Evolutionary conservation across 2,329 filamentous ascomycete genomes (phyloP), one percentile per base, ranked within the genome.

Genomic region (Phaeosphaeriaceae sp.): DNA sequence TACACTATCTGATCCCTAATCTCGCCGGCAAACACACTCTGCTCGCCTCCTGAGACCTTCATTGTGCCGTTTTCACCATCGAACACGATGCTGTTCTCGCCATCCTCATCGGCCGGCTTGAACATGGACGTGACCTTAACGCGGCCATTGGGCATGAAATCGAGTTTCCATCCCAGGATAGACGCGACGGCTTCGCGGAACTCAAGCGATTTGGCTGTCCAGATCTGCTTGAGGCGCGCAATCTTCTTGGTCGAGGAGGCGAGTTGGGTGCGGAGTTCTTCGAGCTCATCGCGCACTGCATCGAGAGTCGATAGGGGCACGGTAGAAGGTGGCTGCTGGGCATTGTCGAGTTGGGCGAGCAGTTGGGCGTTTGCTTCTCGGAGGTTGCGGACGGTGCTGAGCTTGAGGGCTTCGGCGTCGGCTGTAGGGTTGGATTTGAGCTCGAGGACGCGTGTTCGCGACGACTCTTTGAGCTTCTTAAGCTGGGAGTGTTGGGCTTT

Each of bases 91-190:
- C 81, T 85, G 60, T 87, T 86, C 61, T 77, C 74, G 11, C 69
- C 68, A 11, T 91, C 88, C 54, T 91, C 87, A 7, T 84, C 74
- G 76, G 87, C 79, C 0, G 93, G 90, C 73, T 91, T 91, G 73
- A 94, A 96, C 65, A 94, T 90, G 58, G 86, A 90, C 54, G 94
- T 96, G 21, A 97, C 92, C 31, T 92, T 89, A 79, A 97, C 96
- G 71, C 96, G 94, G 44, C 95, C 95, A 76, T 97, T 97, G n/a
- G 93, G 93, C 75, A 97, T 90, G 76, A 99, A 98, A 31, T 95
- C 93, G 13, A 98, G 88, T 53, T 94, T 94, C 90, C 93, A 99
- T 0, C 95, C 95, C 0, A 99, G 85, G 0, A 97, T 90, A 20
- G 89, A 92, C 62, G 93, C 93, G 57, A 99, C 93, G 31, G 93